phyloP scores from a whole-genome alignment of 2,329 filamentous ascomycete species.

The Diaporthe destruens region DNA sequence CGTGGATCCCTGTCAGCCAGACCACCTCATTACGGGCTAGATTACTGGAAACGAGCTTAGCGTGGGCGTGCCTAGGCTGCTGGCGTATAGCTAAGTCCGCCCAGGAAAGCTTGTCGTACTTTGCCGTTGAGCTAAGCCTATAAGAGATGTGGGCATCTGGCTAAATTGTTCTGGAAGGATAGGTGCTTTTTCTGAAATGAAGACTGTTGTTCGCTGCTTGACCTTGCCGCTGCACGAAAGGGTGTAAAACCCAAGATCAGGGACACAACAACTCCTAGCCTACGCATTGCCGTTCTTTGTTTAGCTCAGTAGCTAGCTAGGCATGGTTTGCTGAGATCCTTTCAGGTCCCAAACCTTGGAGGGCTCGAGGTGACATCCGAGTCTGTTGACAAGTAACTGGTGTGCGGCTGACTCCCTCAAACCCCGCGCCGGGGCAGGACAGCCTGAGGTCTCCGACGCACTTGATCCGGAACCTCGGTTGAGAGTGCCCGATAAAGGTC shows the following conservation, averaged over 20 bases:
- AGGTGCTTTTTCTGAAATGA: not conserved
- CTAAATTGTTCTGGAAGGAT: not conserved
- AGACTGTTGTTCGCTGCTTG: not conserved
- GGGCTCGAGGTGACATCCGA: not conserved
- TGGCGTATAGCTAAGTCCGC: not conserved
- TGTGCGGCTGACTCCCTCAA: not conserved
- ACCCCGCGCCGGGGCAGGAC: conserved; percentile 5
- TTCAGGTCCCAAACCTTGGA: not conserved
- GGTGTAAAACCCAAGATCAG: not conserved
- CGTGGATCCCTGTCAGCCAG: not conserved
- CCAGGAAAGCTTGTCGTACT: conserved; percentile 23
- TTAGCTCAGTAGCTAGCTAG: not conserved
- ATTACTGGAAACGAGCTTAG: conserved; percentile 10
- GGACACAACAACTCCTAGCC: no score
- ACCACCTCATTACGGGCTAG: not conserved
- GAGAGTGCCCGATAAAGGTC: conserved; percentile 19
- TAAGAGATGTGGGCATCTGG: not conserved
- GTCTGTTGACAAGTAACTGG: not conserved
- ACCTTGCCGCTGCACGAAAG: not conserved
- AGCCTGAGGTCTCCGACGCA: not conserved
- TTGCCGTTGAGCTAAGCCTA: conserved; percentile 11
- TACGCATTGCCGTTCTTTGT: no score
- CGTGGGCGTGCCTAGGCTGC: conserved; percentile 11
- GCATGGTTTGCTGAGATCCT: not conserved
- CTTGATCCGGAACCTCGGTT: not conserved